Conservation (phyloP, 805 yeast genomes). For the Maudiozyma serrabonitensis region DNA sequence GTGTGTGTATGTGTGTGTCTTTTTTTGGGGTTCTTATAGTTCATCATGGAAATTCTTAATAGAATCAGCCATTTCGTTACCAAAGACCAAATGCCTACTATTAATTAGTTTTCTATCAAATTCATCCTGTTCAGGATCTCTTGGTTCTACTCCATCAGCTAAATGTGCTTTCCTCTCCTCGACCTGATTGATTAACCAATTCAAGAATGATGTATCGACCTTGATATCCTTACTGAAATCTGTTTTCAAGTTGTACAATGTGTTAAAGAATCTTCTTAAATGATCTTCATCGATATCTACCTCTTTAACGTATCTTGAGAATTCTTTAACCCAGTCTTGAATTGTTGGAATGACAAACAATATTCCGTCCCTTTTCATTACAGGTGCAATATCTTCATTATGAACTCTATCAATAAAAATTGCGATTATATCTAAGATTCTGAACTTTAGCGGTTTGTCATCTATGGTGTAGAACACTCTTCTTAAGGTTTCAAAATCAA, state of each 20-base stretch:
- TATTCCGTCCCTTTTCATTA: constrained; percentile 8
- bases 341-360: constrained; percentile 6
- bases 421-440: constrained; percentile 24
- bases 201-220: constrained; percentile 37
- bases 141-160: constrained; percentile 17
- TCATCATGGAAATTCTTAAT: constrained; percentile 33
- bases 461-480: constrained; percentile 9
- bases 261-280: constrained; percentile 34
- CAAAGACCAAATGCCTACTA: constrained; percentile 61
- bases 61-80: constrained; percentile 63
- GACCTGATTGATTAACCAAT: constrained; percentile 51
- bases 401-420: constrained; percentile 8
- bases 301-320: constrained; percentile 19
- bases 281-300: constrained; percentile 31
- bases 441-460: constrained; percentile 20
- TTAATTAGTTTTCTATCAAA: constrained; percentile 34
- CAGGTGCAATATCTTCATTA: constrained; percentile 1
- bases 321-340: constrained; percentile 23
- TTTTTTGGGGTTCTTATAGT: constrained; percentile 1
- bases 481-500: constrained; percentile 13
- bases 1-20: not conserved
- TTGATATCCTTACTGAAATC: constrained; percentile 25
- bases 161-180: constrained; percentile 23
- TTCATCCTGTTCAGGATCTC: constrained; percentile 27
- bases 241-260: constrained; percentile 30